phyloP scores from a whole-genome alignment of 495 filamentous ascomycete species.

The Talaromyces wortmannii region DNA sequence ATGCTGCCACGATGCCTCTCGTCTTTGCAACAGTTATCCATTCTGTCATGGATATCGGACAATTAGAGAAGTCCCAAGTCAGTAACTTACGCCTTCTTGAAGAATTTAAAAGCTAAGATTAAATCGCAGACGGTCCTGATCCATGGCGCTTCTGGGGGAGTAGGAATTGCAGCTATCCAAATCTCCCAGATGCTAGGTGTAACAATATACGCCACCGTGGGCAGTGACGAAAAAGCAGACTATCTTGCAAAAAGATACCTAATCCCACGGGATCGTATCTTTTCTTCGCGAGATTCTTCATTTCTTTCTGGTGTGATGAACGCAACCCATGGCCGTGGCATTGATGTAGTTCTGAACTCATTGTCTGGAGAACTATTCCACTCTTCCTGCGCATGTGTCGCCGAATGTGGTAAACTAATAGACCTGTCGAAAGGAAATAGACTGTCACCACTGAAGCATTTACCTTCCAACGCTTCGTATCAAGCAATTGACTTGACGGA shows the following conservation, averaged over 20 bases:
- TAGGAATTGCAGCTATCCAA: constrained; percentile 18
- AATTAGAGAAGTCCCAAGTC: too few species aligned
- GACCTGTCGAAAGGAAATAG: too few species aligned
- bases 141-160: constrained; percentile 17
- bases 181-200: constrained; percentile 11
- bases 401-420: constrained; percentile 46
- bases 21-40: background rate
- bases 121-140: constrained; percentile 13
- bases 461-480: too few species aligned
- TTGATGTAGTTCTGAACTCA: constrained; percentile 48
- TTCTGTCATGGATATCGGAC: background rate
- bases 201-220: constrained; percentile 15
- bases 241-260: constrained; percentile 7
- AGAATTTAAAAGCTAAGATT: constrained; percentile 12
- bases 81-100: too few species aligned
- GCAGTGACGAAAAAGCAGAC: too few species aligned
- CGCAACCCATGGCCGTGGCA: constrained; percentile 41
- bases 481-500: too few species aligned
- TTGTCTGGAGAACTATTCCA: constrained; percentile 42
- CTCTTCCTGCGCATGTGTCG: constrained; percentile 48
- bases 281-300: constrained; percentile 36
- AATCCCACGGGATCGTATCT: constrained; percentile 36
- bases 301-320: constrained; percentile 37
- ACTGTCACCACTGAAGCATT: too few species aligned
- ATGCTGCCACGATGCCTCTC: too few species aligned